Base-by-base conservation (phyloP, 768 basidiomycete species). In the Coprinopsis sp. region DNA sequence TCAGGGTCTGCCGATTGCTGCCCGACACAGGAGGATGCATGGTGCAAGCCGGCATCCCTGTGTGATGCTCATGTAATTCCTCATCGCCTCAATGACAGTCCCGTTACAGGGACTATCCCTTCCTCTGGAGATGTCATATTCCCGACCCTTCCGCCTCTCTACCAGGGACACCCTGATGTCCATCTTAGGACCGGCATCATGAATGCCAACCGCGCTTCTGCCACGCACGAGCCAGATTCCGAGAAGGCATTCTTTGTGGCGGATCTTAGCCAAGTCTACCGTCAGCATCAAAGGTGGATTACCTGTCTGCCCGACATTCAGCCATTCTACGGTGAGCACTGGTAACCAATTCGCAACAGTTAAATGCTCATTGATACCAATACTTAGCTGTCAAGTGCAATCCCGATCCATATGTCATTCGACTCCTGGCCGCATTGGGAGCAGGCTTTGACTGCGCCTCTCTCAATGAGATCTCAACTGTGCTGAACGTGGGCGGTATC, bases 391-490 rank as follows among this genome's bases (percentile, higher is more conserved):
- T 98, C 60, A 99, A 99, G 71, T 96, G 92, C 70, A 99, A 99
- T 71, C 95, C 96, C 18, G 95, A 98, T 59, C 92, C 93, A 3
- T 91, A 91, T 59, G 83, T 99, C 47, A 74, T 98, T 41, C 84
- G 92, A 50, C 77, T 99, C 40, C 79, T 99, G 33, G 90, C 91
- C 14, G 81, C 90, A 24, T 69, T 97, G 39, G 96, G 96, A 22
- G 72, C 89, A 1, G 93, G 93, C 13, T 99, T 99, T 68, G 96
- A 99, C 65, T 98, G 96, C 58, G 96, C 96, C 13, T 98, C 95
- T 30, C 87, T 90, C 54, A 82, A 85, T 48, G 96, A 99, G 68
- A 97, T 99, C 56, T 74, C 78, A 18, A 78, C 81, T 51, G 85
- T 98, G 22, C 71, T 96, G 21, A 68, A 68, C 10, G 65, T 93